Base-by-base conservation (phyloP, 257 asterid genomes). In the Galeopsis tetrahit region DNA sequence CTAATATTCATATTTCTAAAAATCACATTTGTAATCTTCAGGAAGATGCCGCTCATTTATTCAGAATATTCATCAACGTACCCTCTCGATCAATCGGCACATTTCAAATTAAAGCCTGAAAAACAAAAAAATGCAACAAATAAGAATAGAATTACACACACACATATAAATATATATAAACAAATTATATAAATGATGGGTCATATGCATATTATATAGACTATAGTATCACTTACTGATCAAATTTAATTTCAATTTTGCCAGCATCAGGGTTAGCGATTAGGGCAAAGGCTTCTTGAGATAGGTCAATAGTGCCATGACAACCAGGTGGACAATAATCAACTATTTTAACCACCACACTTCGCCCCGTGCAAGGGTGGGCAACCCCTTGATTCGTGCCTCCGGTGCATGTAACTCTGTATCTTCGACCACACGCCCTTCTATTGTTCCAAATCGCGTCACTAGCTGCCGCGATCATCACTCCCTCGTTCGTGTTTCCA, bases 231-330 rank as follows among this genome's bases (percentile, higher is more conserved):
- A 40, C 79, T 80, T 60, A 85, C 86, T 68, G 66, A 33, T 76
- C 2, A 56, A 70, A 85, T 0, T 77, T 70, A 10, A 82, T 57
- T 0, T 65, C n/a, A 62, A 86, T 63, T 66, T 71, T 84, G 17
- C 91, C 91, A 40, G 89, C 87, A 51, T 73, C 73, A 1, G 83
- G 81, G 66, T 84, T 59, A 0, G 87, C 91, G 66, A 84, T 84
- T 0, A 55, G 9, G 13, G 87, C 69, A 53, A 86, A 84, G 0
- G 91, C 91, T 71, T 84, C 85, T 43, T 80, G 79, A 10, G 85
- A 81, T 68, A 86, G 89, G 67, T 86, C 89, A 7, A 84, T 73
- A 13, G 87, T 83, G 8, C 82, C 85, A 0, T 49, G 72, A 35
- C 88, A 83, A 0, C 88, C 85, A 0, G 84, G 52, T 0, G 90